These are phyloP conservation scores for Periconia sp. DNA, from an alignment of 2,329 filamentous ascomycete genomes.

Conservation along the genomic window DNA sequence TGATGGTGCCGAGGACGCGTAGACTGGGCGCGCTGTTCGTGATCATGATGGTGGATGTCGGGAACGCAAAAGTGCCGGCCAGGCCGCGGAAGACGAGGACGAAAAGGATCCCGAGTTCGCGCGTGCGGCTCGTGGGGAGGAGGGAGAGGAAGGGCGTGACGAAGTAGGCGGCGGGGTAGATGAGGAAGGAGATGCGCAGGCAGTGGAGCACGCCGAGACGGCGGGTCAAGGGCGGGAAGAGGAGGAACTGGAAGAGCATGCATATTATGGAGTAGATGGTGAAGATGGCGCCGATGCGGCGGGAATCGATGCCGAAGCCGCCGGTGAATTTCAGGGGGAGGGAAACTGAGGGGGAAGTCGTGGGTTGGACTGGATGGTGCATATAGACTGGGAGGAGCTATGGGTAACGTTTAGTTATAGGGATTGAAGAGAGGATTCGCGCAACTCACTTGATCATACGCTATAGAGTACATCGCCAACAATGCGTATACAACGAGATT, in stretches of 20 bases:
- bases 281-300: slow-evolving; percentile 81
- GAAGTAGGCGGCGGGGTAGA: slow-evolving; percentile 76
- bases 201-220: slow-evolving; percentile 74
- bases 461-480: slow-evolving; percentile 77
- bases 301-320: slow-evolving; percentile 74
- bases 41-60: slow-evolving; percentile 84
- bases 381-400: slow-evolving; percentile 80
- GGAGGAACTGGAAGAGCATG: slow-evolving; percentile 79
- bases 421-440: not conserved
- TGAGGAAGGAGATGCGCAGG: slow-evolving; percentile 65
- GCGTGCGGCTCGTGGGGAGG: slow-evolving; percentile 50
- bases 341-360: slow-evolving; percentile 57
- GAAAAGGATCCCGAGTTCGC: slow-evolving; percentile 62
- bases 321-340: slow-evolving; percentile 81
- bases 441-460: slow-evolving; percentile 69
- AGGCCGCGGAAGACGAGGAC: slow-evolving; percentile 76
- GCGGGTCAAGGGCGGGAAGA: slow-evolving; percentile 77
- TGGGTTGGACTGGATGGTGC: slow-evolving; percentile 65
- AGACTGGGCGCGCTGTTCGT: slow-evolving; percentile 82
- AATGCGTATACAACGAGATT: slow-evolving; percentile 78
- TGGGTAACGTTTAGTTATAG: slow-evolving; percentile 3
- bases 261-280: slow-evolving; percentile 79
- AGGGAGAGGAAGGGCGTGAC: slow-evolving; percentile 80
- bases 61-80: slow-evolving; percentile 81
- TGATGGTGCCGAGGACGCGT: slow-evolving; percentile 79